A percentile compares a stretch with the other conserved stretches of the same genome.
Conservation (phyloP, 2,329 filamentous ascomycete genomes). For the Aureobasidium namibiae region DNA sequence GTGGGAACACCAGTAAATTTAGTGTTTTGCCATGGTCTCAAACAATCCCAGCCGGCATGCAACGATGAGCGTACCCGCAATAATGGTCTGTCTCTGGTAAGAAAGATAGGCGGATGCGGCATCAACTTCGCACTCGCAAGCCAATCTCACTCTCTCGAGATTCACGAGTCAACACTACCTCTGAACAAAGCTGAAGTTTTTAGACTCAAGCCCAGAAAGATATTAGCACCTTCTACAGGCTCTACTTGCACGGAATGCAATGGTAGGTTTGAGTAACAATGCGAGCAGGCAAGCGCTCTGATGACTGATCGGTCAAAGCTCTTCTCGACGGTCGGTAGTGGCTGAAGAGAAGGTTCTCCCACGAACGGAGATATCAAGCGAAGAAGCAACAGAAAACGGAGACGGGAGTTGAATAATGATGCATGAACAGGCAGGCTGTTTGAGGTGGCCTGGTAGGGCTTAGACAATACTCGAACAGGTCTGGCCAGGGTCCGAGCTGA, state of each 20-base stretch:
- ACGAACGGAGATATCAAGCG: neutral
- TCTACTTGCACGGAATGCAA: neutral
- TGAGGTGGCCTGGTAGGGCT: neutral
- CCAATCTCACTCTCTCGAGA: neutral
- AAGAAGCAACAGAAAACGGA: neutral
- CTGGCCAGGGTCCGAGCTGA: neutral
- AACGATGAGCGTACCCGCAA: neutral
- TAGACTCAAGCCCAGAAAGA: neutral
- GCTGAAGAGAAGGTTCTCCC: neutral
- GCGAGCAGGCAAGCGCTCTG: neutral
- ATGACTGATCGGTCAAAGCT: neutral
- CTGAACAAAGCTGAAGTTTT: neutral
- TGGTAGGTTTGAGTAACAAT: neutral
- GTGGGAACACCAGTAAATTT: neutral
- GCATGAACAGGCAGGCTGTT: neutral
- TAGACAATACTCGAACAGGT: neutral
- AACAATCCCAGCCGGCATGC: neutral
- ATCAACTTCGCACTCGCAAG: neutral
- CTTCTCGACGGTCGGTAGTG: neutral
- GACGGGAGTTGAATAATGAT: neutral
- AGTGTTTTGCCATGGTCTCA: constrained; percentile 7
- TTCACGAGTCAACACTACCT: no score
- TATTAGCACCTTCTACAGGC: neutral
- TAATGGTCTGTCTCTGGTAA: neutral
- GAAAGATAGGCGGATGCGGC: neutral